Percentiles rank a stretch among this genome's conserved stretches.
phyloP scores from a whole-genome alignment of 106 monocot genomes.

The Cymbidium sinense region DNA sequence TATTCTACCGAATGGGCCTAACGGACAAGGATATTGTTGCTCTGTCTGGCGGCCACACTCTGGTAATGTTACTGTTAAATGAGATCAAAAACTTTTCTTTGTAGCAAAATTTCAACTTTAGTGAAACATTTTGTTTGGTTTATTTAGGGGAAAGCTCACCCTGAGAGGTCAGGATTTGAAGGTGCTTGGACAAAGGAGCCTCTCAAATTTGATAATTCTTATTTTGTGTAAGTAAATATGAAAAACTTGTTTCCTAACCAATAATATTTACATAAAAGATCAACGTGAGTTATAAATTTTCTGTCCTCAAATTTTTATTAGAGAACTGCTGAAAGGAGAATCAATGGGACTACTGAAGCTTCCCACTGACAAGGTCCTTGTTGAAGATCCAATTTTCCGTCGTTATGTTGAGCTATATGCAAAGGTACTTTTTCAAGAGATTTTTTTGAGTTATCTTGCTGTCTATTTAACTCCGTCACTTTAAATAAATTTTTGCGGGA shows the following conservation, averaged over 20 bases:
- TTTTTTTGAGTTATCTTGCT: background rate
- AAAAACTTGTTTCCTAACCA: background rate
- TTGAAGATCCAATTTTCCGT: conserved; percentile 65
- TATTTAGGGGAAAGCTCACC: conserved; percentile 75
- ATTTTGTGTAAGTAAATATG: conserved; percentile 62
- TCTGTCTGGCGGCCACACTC: conserved; percentile 66
- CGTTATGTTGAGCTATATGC: conserved; percentile 87
- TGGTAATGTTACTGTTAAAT: conserved; percentile 27
- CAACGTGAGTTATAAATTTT: background rate
- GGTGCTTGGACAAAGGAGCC: conserved; percentile 94
- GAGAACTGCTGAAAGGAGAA: conserved; percentile 77
- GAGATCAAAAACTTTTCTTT: background rate
- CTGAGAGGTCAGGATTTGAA: conserved; percentile 94
- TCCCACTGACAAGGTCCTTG: conserved; percentile 78
- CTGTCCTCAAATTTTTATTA: conserved; percentile 10
- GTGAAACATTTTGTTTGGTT: conserved; percentile 5
- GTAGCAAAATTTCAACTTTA: background rate
- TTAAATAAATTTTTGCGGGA: no score
- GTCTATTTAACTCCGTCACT: background rate
- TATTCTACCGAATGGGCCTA: conserved; percentile 76
- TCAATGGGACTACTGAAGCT: conserved; percentile 80
- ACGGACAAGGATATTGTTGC: conserved; percentile 80
- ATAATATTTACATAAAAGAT: background rate
- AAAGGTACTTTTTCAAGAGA: conserved; percentile 34
- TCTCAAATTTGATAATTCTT: conserved; percentile 93